Conservation (phyloP, 148 eudicot genomes). For the Rhododendron simsii region DNA sequence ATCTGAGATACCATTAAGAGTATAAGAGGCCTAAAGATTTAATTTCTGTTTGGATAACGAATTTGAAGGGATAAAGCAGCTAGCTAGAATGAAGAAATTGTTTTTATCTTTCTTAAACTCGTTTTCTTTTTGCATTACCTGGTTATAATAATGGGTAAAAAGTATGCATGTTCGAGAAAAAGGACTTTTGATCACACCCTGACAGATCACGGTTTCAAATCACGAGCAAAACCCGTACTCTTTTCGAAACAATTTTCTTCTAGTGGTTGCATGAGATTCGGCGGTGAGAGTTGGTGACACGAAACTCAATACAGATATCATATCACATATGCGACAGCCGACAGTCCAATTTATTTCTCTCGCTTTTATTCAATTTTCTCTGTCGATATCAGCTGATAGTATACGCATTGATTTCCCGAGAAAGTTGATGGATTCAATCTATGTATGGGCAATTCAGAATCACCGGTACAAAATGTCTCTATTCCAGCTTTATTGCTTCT, state of each 20-base stretch:
- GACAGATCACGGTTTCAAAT: not conserved
- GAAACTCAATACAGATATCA: not conserved
- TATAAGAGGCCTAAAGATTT: not conserved
- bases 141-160: too few species aligned
- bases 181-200: not conserved
- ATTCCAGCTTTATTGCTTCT: conserved; percentile 2
- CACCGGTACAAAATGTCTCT: not conserved
- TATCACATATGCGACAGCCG: too few species aligned
- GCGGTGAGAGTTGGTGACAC: not conserved
- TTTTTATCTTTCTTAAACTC: not conserved
- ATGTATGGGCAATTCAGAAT: not conserved
- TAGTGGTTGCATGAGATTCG: not conserved
- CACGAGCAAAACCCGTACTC: not conserved
- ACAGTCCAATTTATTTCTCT: not conserved
- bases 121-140: too few species aligned
- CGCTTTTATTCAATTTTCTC: not conserved
- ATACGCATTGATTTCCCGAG: not conserved
- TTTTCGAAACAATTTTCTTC: not conserved
- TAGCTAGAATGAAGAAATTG: not conserved
- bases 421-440: not conserved
- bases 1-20: not conserved
- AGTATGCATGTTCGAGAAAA: too few species aligned
- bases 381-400: not conserved
- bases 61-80: not conserved
- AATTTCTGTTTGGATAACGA: not conserved